Percentiles rank a stretch among this genome's conserved stretches.
phyloP scores from a whole-genome alignment of 345 rosid genomes.

The Citrus glauca region DNA sequence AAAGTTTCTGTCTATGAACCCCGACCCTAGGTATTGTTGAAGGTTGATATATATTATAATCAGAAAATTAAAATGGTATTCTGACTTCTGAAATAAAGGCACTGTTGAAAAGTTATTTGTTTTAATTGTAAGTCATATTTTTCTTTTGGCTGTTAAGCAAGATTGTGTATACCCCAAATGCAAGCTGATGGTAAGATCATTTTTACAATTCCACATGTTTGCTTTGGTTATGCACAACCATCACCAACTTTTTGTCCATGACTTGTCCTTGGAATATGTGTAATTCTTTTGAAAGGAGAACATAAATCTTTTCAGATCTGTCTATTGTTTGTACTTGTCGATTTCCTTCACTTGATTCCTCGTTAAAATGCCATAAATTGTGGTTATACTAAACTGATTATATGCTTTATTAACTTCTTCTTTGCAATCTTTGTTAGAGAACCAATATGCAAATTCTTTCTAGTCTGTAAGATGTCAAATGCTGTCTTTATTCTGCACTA shows the following conservation, averaged over 20 bases:
- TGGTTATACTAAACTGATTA: not conserved
- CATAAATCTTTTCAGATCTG: not conserved
- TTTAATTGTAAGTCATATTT: not conserved
- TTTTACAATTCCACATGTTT: not conserved
- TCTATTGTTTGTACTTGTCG: not conserved
- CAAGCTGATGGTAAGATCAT: not conserved
- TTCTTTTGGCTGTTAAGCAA: not conserved
- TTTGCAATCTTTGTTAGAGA: not conserved
- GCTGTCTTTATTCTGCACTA: not conserved
- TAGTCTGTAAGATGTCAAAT: not conserved
- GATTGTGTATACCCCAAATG: not conserved
- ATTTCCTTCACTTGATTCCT: not conserved
- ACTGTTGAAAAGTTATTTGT: not conserved
- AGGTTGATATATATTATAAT: constrained; percentile 6
- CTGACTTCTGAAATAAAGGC: constrained; percentile 1
- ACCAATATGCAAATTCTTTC: not conserved
- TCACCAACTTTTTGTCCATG: not conserved
- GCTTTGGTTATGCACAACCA: not conserved
- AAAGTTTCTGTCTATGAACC: constrained; percentile 82
- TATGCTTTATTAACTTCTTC: not conserved
- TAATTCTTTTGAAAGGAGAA: not conserved
- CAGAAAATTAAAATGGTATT: not conserved
- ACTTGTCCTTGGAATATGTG: not conserved
- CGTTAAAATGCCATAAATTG: not conserved
- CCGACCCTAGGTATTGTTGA: constrained; percentile 61